phyloP scores from a whole-genome alignment of 495 filamentous ascomycete species.

The Penicillium pancosmium region DNA sequence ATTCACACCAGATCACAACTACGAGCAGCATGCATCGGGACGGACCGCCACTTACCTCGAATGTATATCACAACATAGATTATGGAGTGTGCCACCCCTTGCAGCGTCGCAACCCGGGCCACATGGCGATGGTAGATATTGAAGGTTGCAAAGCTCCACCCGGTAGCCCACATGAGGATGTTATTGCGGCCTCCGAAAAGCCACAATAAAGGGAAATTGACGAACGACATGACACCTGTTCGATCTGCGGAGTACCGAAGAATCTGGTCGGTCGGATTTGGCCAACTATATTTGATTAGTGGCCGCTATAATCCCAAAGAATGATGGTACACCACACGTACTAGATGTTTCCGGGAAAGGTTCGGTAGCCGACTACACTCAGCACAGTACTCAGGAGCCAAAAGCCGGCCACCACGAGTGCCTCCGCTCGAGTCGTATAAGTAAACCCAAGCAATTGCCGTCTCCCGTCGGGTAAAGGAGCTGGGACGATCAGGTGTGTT shows the following conservation, averaged over 20 bases:
- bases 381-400: conserved; percentile 44
- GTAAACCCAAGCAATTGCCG: conserved; percentile 38
- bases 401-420: conserved; percentile 39
- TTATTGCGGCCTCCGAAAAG: conserved; percentile 59
- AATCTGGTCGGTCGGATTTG: conserved; percentile 33
- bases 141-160: conserved; percentile 57
- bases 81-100: conserved; percentile 50
- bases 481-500: conserved; percentile 39
- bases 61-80: conserved; percentile 37
- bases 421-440: conserved; percentile 45
- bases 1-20: neutral
- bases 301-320: neutral
- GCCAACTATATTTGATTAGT: conserved; percentile 36
- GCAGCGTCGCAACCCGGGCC: conserved; percentile 54
- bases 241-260: conserved; percentile 53
- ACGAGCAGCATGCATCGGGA: neutral
- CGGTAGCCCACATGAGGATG: conserved; percentile 56
- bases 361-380: conserved; percentile 39
- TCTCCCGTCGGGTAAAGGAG: conserved; percentile 31
- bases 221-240: conserved; percentile 54
- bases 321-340: conserved; percentile 20
- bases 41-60: conserved; percentile 24
- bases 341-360: conserved; percentile 44
- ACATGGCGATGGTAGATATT: conserved; percentile 60
- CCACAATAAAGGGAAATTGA: conserved; percentile 54